Conservation (phyloP, 1,284 basidiomycete genomes). For the Puccinia brachypodii region DNA sequence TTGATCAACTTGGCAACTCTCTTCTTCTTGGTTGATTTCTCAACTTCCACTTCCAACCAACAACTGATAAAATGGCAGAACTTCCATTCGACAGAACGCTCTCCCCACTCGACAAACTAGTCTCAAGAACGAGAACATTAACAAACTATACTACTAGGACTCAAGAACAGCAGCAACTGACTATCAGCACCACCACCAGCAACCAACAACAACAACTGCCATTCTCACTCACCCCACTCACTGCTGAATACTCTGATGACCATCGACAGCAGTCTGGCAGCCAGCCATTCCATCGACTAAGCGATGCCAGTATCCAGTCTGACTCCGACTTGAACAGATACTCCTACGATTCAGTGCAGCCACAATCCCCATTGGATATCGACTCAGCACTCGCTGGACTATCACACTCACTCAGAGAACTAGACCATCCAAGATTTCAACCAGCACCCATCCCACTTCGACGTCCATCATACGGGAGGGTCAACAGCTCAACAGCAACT, state of each 20-base stretch:
- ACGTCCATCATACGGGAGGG: background rate
- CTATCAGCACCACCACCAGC: background rate
- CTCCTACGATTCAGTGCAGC: background rate
- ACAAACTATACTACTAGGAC: background rate
- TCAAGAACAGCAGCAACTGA: background rate
- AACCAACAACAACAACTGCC: background rate
- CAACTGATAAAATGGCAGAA: too few species aligned
- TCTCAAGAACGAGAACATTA: constrained; percentile 12
- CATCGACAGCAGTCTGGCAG: too few species aligned
- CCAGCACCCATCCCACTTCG: background rate
- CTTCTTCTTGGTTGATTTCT: too few species aligned
- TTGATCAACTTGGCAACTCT: too few species aligned
- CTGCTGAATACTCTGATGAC: too few species aligned
- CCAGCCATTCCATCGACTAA: background rate
- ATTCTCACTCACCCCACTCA: too few species aligned
- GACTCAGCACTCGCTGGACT: background rate
- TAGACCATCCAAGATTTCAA: background rate
- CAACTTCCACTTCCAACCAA: too few species aligned
- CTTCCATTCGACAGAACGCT: constrained; percentile 24
- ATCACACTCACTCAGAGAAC: background rate
- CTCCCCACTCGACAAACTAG: constrained; percentile 25
- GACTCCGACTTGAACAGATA: background rate
- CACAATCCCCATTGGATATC: background rate
- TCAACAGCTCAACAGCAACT: constrained; percentile 7
- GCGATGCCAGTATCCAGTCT: background rate